These are phyloP conservation scores for Hygrocybe punicea DNA, from an alignment of 768 basidiomycete species.

Conservation along the genomic window DNA sequence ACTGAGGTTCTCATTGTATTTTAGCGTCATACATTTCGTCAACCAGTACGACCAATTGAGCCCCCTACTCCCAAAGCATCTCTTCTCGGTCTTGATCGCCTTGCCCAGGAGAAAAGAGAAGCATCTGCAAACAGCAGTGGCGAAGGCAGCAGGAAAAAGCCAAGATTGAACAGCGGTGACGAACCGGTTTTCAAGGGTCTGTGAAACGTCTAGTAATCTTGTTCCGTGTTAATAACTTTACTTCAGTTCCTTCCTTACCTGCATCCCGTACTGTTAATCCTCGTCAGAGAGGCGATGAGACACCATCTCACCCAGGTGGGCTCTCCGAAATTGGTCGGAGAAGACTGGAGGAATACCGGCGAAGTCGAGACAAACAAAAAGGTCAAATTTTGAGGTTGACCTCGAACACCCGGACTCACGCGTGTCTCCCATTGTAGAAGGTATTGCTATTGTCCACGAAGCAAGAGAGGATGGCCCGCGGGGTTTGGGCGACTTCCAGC, in stretches of 20 bases:
- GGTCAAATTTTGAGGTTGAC: constrained; percentile 37
- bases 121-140: constrained; percentile 47
- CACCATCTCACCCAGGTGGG: constrained; percentile 90
- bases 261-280: constrained; percentile 48
- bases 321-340: constrained; percentile 71
- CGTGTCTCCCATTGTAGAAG: constrained; percentile 46
- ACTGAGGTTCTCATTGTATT: not conserved
- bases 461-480: constrained; percentile 56
- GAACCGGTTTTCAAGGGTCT: constrained; percentile 86
- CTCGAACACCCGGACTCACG: not conserved
- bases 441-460: constrained; percentile 61
- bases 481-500: constrained; percentile 90
- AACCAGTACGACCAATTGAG: constrained; percentile 68
- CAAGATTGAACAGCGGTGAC: constrained; percentile 56
- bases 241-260: constrained; percentile 78
- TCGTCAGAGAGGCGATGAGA: constrained; percentile 81
- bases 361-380: constrained; percentile 63
- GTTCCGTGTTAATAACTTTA: constrained; percentile 9
- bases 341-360: constrained; percentile 73
- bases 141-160: constrained; percentile 61
- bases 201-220: not conserved
- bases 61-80: constrained; percentile 78
- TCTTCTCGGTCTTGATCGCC: constrained; percentile 78
- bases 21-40: constrained; percentile 77
- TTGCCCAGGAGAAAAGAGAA: constrained; percentile 85